These are phyloP conservation scores for Trametes polyzona DNA, from an alignment of 1,284 basidiomycete species.

Conservation along the genomic window DNA sequence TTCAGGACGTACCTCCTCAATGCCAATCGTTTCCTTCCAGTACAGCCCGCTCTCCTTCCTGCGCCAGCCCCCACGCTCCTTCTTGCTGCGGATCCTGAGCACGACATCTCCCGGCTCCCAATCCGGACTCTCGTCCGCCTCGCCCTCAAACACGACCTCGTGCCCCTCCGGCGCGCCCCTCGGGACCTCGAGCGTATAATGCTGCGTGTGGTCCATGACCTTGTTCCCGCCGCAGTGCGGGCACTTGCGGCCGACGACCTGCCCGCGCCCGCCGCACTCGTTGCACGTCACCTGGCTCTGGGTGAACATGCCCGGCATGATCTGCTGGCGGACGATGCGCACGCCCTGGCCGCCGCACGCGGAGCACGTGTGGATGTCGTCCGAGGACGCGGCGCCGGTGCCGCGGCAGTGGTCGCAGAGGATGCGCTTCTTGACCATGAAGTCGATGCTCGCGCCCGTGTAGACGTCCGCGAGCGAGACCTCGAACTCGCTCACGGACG, in stretches of 20 bases:
- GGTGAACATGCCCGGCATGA: constrained; percentile 94
- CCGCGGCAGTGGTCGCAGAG: constrained; percentile 94
- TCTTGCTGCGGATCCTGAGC: constrained; percentile 77
- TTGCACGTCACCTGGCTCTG: constrained; percentile 80
- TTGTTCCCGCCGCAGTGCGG: constrained; percentile 84
- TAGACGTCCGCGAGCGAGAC: constrained; percentile 87
- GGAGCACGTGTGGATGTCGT: constrained; percentile 82
- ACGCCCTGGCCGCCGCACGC: constrained; percentile 86
- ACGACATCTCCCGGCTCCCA: constrained; percentile 93
- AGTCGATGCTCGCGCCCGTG: constrained; percentile 82
- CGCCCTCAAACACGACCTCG: constrained; percentile 90
- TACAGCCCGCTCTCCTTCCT: constrained; percentile 89
- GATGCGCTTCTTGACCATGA: constrained; percentile 86
- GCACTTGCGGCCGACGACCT: constrained; percentile 75
- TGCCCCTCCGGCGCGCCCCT: constrained; percentile 90
- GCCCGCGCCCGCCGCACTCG: constrained; percentile 84
- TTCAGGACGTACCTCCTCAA: constrained; percentile 74
- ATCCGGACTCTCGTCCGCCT: constrained; percentile 92
- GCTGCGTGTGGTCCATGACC: constrained; percentile 81
- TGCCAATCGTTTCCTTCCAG: constrained; percentile 86
- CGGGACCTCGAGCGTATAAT: constrained; percentile 82
- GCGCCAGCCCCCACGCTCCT: constrained; percentile 78
- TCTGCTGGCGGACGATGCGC: constrained; percentile 86
- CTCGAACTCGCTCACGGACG: constrained; percentile 86
- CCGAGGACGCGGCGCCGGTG: constrained; percentile 85